Conservation (phyloP, 2,329 filamentous ascomycete genomes). For the Dothiorella sarmentorum region DNA sequence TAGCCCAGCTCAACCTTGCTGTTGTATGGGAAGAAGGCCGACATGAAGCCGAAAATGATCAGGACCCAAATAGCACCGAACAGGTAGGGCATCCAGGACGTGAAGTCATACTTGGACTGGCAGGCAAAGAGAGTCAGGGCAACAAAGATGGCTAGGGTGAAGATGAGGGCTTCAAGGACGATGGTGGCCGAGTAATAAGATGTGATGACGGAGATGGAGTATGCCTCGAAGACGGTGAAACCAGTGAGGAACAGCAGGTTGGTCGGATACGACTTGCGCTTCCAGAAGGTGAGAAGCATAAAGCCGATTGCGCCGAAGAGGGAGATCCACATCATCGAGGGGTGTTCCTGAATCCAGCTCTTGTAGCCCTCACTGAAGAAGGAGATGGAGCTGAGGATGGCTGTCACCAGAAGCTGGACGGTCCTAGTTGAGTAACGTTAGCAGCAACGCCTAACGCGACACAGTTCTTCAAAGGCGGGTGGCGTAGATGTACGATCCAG, state of each 20-base stretch:
- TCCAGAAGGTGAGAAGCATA: constrained; percentile 89
- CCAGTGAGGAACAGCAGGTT: constrained; percentile 89
- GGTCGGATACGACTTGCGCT: constrained; percentile 89
- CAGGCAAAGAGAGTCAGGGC: constrained; percentile 77
- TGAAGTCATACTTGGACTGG: constrained; percentile 98
- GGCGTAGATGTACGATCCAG: neutral
- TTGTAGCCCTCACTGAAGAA: constrained; percentile 82
- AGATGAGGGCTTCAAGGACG: constrained; percentile 83
- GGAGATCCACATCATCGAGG: constrained; percentile 82
- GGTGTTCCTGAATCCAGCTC: constrained; percentile 79
- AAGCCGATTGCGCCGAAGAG: constrained; percentile 79
- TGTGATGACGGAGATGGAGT: constrained; percentile 87
- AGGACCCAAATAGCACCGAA: constrained; percentile 88
- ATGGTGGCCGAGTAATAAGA: constrained; percentile 82
- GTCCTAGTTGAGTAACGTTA: constrained; percentile 44
- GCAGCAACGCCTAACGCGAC: neutral
- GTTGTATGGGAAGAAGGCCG: constrained; percentile 79
- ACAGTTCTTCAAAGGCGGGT: neutral
- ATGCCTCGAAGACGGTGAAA: constrained; percentile 91
- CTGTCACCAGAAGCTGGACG: constrained; percentile 85
- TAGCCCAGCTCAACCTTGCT: constrained; percentile 83
- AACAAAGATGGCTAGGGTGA: constrained; percentile 69
- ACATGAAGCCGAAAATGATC: constrained; percentile 90
- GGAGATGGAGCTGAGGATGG: constrained; percentile 73
- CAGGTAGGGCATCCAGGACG: constrained; percentile 92